phyloP scores from a whole-genome alignment of 2,329 filamentous ascomycete species.

The Magnaporthiopsis rhizophila region DNA sequence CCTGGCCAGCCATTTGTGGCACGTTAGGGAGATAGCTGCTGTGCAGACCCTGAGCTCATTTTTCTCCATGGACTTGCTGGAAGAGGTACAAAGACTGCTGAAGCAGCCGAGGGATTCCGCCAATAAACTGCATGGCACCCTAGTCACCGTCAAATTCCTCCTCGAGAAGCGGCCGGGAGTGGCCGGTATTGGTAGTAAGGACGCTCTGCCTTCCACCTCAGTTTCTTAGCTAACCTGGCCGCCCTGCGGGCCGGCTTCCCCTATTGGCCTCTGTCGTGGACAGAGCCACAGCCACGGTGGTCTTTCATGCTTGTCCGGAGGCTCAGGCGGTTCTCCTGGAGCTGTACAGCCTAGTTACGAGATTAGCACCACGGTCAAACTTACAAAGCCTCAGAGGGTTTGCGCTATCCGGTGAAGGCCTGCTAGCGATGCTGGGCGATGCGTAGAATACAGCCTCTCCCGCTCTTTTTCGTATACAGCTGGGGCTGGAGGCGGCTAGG shows the following conservation, averaged over 20 bases:
- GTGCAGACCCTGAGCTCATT: constrained; percentile 61
- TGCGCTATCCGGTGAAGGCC: no score
- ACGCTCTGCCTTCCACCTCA: no score
- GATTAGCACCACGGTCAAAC: not conserved
- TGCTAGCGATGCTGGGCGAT: no score
- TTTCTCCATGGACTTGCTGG: constrained; percentile 42
- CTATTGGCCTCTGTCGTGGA: no score
- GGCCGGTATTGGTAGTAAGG: no score
- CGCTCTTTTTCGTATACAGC: constrained; percentile 33
- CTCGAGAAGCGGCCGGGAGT: constrained; percentile 30
- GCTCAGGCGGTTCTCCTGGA: constrained; percentile 38
- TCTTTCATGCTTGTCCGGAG: constrained; percentile 25
- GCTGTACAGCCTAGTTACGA: constrained; percentile 3
- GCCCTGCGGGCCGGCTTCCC: no score
- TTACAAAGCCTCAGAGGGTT: no score
- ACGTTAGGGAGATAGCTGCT: constrained; percentile 75
- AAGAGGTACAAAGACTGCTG: constrained; percentile 29
- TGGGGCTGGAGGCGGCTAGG: constrained; percentile 28
- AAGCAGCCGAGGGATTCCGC: constrained; percentile 24
- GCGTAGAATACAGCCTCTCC: not conserved
- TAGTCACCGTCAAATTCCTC: constrained; percentile 48
- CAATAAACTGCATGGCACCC: constrained; percentile 51
- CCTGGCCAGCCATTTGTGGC: constrained; percentile 65
- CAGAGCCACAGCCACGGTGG: not conserved
- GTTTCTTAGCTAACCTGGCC: no score